Evolutionary conservation across 805 yeast genomes (phyloP).

Genomic region (Candida silvicultrix): DNA sequence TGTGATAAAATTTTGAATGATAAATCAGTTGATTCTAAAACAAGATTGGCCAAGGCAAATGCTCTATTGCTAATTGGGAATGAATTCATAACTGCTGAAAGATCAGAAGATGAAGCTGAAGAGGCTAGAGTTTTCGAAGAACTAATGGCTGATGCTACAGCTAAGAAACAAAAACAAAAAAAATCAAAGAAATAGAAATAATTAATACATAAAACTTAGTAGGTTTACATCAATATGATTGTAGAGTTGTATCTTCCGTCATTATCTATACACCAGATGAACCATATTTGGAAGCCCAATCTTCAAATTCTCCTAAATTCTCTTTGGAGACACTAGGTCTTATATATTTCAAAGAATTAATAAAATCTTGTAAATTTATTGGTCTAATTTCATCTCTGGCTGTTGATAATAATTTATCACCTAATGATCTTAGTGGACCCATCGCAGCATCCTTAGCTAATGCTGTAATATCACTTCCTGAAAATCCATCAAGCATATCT

Average conservation of each 20-base stretch:
- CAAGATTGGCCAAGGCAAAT: constrained; percentile 69
- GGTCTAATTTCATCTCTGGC: constrained; percentile 76
- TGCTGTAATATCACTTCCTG: constrained; percentile 93
- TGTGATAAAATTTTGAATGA: constrained; percentile 76
- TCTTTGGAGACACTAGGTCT: constrained; percentile 85
- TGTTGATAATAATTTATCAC: constrained; percentile 68
- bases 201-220: background rate
- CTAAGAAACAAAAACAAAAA: constrained; percentile 9
- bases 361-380: constrained; percentile 66
- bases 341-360: constrained; percentile 66
- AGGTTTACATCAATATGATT: no score
- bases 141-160: constrained; percentile 75
- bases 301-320: constrained; percentile 73
- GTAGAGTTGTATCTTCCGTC: no score
- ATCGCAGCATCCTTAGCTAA: constrained; percentile 95
- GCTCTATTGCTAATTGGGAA: constrained; percentile 71
- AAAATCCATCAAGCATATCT: constrained; percentile 68
- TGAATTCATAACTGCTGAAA: constrained; percentile 55
- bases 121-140: constrained; percentile 91
- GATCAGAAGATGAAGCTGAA: constrained; percentile 86
- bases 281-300: constrained; percentile 50
- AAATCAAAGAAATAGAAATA: background rate
- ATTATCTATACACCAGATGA: constrained; percentile 4
- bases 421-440: constrained; percentile 91
- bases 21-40: constrained; percentile 49